Evolutionary conservation across 192 early-diverging fungal genomes (phyloP), one percentile per base, ranked within the genome.

Genomic region (Entomortierella lignicola): DNA sequence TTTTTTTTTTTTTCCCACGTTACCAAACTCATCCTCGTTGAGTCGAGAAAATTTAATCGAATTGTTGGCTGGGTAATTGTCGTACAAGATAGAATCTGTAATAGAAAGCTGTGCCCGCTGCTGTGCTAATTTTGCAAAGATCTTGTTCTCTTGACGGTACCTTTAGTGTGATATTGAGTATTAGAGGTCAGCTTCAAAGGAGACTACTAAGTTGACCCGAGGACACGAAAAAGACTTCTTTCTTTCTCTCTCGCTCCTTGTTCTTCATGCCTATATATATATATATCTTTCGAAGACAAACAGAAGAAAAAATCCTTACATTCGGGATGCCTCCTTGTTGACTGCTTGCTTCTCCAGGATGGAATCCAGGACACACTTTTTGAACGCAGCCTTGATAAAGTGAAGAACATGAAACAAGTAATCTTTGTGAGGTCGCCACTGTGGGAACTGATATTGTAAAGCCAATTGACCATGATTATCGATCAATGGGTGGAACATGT

Each of bases 401-500:
- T 95, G 91, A 66, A 97, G 85, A 4, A 96, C 82, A 72, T 97
- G 94, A 59, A 89, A 90, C 18, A 97, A 89, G 70, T 90, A 92
- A 77, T 96, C 93, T 66, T 89, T 91, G 63, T 94, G 85, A 13
- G 95, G 89, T 72, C 91, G 81, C 94, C 94, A 95, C 59, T 86
- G 82, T 2, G 94, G 90, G 61, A 96, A 96, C 69, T 92, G 92
- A 60, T 93, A 91, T 41, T 89, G 84, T 8, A 95, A 71, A 1
- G 86, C 89, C 60, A 97, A 88, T 25, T 84, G 68, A 10, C 91
- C 92, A 15, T 88, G 82, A n/a, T 83, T 59, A 67, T 91, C 90
- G 25, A 98, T 86, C 21, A 98, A 85, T 39, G 96, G 96, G 69
- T 98, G 96, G 55, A 92, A 93, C 82, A 95, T 88, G 11, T 91